Evolutionary conservation across 768 basidiomycete genomes (phyloP), one percentile per base, ranked within the genome.

Genomic region (Trametes cinnabarina): DNA sequence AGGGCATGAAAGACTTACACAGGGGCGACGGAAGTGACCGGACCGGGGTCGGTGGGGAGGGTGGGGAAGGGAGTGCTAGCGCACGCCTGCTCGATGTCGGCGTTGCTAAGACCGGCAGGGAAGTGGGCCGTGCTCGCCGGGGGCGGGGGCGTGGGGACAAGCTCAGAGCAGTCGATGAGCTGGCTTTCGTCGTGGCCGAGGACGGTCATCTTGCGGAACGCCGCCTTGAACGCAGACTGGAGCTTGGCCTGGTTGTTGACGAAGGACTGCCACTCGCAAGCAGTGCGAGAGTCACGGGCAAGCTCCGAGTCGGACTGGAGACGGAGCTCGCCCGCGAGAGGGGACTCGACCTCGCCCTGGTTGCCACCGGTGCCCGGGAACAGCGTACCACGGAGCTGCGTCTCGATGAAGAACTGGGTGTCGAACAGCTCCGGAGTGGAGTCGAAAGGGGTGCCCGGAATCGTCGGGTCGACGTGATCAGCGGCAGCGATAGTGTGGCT

Each of bases 261-360:
- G 55, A 70, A 66, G n/a, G 58, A 64, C 62, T 73, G 72, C 72
- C 72, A 74, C 41, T 63, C 52, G 66, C 72, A 74, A 22, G 71
- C 71, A 9, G 72, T 72, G 53, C 69, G 67, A 25, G 62, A 57
- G 64, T 73, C 73, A 55, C 72, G 71, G 20, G 72, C 71, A 28
- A 74, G 57, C 44, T 47, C 56, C 0, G 57, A 63, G 65, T 74
- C 72, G 48, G 72, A 73, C 61, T 72, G 65, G 32, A 74, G 70
- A 48, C 73, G 73, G 51, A 74, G 63, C 62, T 72, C 72, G 23
- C 72, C 73, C 30, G 6, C 39, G 32, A 74, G 67, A 2, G 72
- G 67, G 30, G 71, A 69, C 55, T 62, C 48, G 47, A 60, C 68
- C 55, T 73, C 72, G 35, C 72, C 71, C 57, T 57, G 63, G 64